Base-by-base conservation (phyloP, 768 basidiomycete genomes). In the Rhodosporidiobolus odoratus region DNA sequence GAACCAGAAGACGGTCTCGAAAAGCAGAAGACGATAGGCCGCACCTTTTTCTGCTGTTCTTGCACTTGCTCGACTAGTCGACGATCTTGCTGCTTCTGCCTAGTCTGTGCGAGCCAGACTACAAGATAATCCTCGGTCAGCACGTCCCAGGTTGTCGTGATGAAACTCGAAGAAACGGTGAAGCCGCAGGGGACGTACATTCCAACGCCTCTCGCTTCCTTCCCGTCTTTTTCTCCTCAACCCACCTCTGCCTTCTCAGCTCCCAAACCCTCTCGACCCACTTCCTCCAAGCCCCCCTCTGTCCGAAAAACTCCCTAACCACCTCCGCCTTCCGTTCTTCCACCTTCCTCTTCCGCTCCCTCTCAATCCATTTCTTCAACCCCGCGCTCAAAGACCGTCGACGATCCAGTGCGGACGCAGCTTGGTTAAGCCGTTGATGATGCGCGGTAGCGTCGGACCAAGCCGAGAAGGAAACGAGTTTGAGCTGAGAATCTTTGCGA, bases 41-140 rank as follows among this genome's bases (percentile, higher is more conserved):
- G 17, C n/a, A 69, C 68, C 21, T 21, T 13, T 7, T 54, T 50
- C 4, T 19, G 10, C 30, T 21, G 47, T 40, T 45, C 8, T n/a
- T 59, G 40, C 0, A 67, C 52, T 2, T 47, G 38, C 7, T 3
- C 50, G 21, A 63, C 34, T 9, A 59, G 27, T 7, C 8, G 17
- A 17, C 53, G 43, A 19, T 66, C 61, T 16, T 54, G 57, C 21
- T 47, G 27, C 30, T 58, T 40, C 23, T 50, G 63, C 34, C 41
- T 37, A 30, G 60, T 64, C 15, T 43, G 40, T 27, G 17, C 27
- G 1, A 48, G 32, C 72, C 72, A 73, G 47, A 69, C 72, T 73
- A 61, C 12, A 48, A 19, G 30, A 32, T 32, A 25, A 10, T 9
- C 52, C 5, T 12, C 9, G 9, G 30, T 32, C 8, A 53, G 27